A percentile compares a stretch with the other conserved stretches of the same genome.
phyloP scores from a whole-genome alignment of 129 eudicot genomes.

The Solidago caesia region DNA sequence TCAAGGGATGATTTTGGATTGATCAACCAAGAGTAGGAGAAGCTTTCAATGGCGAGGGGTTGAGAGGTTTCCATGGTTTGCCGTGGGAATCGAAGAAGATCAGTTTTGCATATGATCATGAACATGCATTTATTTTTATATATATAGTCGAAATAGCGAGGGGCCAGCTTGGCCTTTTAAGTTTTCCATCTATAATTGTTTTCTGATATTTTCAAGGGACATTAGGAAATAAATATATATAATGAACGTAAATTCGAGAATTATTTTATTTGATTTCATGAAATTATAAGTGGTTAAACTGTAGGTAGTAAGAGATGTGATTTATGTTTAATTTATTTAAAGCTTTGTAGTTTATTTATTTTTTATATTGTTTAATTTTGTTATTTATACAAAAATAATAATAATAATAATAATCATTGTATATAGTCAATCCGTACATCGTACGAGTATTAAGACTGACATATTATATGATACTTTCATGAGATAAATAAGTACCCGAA shows the following conservation, averaged over 20 bases:
- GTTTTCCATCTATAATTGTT: not conserved
- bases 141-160: constrained; percentile 18
- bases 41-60: constrained; percentile 73
- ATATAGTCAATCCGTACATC: too few relatives aligned
- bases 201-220: constrained; percentile 2
- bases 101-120: constrained; percentile 20
- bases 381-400: too few relatives aligned
- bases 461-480: too few relatives aligned
- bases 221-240: not conserved
- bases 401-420: too few relatives aligned
- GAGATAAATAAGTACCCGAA: too few relatives aligned
- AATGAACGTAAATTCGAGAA: not conserved
- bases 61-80: constrained; percentile 55
- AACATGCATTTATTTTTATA: not conserved
- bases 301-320: too few relatives aligned
- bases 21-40: constrained; percentile 77
- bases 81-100: not conserved
- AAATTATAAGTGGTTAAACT: too few relatives aligned
- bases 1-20: constrained; percentile 39
- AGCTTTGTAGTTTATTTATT: too few relatives aligned
- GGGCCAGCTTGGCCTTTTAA: constrained; percentile 22
- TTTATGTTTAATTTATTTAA: too few relatives aligned
- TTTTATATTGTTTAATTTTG: too few relatives aligned
- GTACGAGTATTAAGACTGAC: too few relatives aligned
- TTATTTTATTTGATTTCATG: not conserved